Percentiles rank a stretch among this genome's conserved stretches.
These are phyloP conservation scores for Globisporangium irregulare DNA, from an alignment of 352 stramenopile genomes.

Conservation along the genomic window DNA sequence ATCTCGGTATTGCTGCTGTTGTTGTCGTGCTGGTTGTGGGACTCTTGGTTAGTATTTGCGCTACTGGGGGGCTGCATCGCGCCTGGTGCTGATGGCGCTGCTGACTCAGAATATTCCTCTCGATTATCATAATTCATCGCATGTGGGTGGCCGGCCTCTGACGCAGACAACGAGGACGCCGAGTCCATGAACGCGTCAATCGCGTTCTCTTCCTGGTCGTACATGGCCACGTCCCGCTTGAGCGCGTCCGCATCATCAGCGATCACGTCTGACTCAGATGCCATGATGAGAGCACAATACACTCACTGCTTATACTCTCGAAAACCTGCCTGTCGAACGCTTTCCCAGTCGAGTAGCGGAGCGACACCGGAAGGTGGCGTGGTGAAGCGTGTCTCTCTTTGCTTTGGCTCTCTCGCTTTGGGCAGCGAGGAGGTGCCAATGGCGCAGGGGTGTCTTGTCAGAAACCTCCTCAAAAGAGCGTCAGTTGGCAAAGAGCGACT, in stretches of 20 bases:
- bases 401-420: no score
- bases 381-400: not conserved
- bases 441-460: not conserved
- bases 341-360: no score
- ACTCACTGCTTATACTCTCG: no score
- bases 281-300: not conserved
- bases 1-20: conserved; percentile 17
- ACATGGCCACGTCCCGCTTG: not conserved
- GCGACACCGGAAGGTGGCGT: not conserved
- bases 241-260: conserved; percentile 1
- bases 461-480: not conserved
- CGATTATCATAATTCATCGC: not conserved
- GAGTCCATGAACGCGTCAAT: conserved; percentile 12
- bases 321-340: no score
- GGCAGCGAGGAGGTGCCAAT: not conserved
- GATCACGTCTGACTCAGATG: not conserved
- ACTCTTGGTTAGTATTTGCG: no score
- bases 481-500: not conserved
- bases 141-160: not conserved
- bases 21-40: not conserved
- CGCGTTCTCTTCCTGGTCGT: conserved; percentile 7
- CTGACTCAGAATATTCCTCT: not conserved
- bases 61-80: not conserved
- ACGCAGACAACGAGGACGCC: conserved; percentile 1
- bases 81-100: conserved; percentile 2